phyloP scores from a whole-genome alignment of 805 yeast species.

The Tetrapisispora taiwanensis region DNA sequence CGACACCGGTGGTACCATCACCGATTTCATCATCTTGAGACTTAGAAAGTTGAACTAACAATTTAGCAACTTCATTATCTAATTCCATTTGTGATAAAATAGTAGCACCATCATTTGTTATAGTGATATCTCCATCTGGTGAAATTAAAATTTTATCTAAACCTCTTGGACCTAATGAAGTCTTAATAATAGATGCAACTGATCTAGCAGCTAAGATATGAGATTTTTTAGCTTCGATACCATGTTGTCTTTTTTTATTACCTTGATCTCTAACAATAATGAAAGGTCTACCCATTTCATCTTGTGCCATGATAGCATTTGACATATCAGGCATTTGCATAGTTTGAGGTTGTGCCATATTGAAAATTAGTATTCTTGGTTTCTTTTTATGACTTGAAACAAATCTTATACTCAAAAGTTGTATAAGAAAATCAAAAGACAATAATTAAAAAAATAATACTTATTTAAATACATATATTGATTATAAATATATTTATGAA shows the following conservation, averaged over 20 bases:
- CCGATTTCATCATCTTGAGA: conserved; percentile 98
- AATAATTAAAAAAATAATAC: no score
- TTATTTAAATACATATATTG: no score
- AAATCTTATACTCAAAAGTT: no score
- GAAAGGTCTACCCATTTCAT: conserved; percentile 98
- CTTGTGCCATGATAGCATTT: conserved; percentile 97
- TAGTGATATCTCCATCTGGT: conserved; percentile 96
- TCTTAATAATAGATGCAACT: conserved; percentile 82
- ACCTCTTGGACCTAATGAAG: conserved; percentile 97
- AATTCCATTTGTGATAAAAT: conserved; percentile 92
- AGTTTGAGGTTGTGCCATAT: conserved; percentile 17
- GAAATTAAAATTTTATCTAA: conserved; percentile 88
- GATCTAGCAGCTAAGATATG: conserved; percentile 93
- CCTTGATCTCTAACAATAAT: conserved; percentile 89
- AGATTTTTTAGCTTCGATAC: conserved; percentile 68
- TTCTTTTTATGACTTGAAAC: no score
- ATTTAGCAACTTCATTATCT: conserved; percentile 91
- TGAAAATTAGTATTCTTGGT: no score
- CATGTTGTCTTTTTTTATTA: conserved; percentile 54
- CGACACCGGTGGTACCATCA: conserved; percentile 98
- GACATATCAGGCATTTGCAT: conserved; percentile 79
- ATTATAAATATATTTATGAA: no score
- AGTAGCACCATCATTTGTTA: conserved; percentile 98
- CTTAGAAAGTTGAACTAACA: conserved; percentile 83
- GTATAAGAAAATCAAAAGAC: no score